Percentiles rank a stretch among this genome's conserved stretches.
These are phyloP conservation scores for Panus rudis DNA, from an alignment of 768 basidiomycete genomes.

Conservation along the genomic window DNA sequence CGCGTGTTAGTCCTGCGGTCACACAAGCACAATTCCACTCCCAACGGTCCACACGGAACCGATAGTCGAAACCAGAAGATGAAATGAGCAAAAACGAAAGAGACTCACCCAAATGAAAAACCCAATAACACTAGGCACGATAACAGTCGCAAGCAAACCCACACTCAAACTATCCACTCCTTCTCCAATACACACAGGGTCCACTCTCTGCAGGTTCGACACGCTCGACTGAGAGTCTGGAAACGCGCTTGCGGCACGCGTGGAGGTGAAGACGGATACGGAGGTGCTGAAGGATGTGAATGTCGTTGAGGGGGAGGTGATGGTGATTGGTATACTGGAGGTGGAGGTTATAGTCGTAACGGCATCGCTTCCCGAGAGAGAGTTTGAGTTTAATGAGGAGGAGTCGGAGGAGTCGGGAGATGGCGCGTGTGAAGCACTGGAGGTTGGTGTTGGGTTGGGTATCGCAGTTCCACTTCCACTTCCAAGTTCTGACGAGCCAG, in stretches of 20 bases:
- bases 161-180: conserved; percentile 57
- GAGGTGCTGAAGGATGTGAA: conserved; percentile 35
- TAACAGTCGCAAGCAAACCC: conserved; percentile 51
- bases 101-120: conserved; percentile 61
- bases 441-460: conserved; percentile 1
- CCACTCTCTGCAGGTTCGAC: conserved; percentile 12
- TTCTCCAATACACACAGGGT: conserved; percentile 52
- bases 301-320: conserved; percentile 34
- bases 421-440: not conserved
- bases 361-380: not conserved
- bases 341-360: conserved; percentile 3
- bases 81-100: conserved; percentile 1
- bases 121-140: conserved; percentile 53
- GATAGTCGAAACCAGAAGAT: too few species aligned
- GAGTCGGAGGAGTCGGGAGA: not conserved
- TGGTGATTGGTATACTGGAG: conserved; percentile 24
- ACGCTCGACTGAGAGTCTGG: conserved; percentile 10
- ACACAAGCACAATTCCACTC: too few species aligned
- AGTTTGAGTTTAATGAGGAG: not conserved
- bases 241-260: conserved; percentile 10
- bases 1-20: too few species aligned
- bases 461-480: not conserved
- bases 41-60: not conserved
- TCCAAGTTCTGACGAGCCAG: too few species aligned
- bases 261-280: conserved; percentile 21